Evolutionary conservation across 192 early-diverging fungal species (phyloP).

Genomic region (Chytriomyces sp.): DNA sequence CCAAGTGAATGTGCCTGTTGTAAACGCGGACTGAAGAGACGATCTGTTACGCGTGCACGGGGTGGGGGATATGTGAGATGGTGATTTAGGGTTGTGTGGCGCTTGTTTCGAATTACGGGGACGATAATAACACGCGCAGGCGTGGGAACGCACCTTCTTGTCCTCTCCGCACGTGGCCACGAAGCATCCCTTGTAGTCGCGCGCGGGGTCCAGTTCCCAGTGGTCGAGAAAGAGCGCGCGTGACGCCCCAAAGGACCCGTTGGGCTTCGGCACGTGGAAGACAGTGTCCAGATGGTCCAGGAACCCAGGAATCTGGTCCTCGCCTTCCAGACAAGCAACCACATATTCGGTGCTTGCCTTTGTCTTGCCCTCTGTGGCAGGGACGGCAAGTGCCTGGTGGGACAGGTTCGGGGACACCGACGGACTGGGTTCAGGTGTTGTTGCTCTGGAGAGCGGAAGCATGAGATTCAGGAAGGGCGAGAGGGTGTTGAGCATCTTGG

Average conservation of each 20-base stretch:
- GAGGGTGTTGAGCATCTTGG: no score
- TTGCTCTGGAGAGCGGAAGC: constrained; percentile 2
- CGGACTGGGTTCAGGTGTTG: not conserved
- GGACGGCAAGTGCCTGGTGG: not conserved
- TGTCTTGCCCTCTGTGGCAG: not conserved
- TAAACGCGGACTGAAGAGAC: constrained; percentile 33
- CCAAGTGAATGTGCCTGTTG: constrained; percentile 16
- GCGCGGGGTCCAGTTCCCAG: constrained; percentile 13
- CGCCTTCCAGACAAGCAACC: not conserved
- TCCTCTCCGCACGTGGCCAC: not conserved
- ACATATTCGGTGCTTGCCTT: not conserved
- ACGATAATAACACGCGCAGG: no score
- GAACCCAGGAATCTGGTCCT: constrained; percentile 15
- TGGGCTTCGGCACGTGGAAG: constrained; percentile 26
- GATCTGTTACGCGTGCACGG: constrained; percentile 7
- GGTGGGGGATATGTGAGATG: no score
- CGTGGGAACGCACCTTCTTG: constrained; percentile 4
- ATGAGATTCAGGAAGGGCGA: constrained; percentile 18
- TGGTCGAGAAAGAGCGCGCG: constrained; percentile 28
- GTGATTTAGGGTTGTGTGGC: no score
- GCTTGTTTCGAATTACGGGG: no score
- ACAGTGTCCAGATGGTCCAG: constrained; percentile 30
- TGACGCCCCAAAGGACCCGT: constrained; percentile 25
- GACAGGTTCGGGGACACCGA: not conserved
- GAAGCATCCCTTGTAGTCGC: constrained; percentile 17